These are phyloP conservation scores for Ophiostoma australiae DNA, from an alignment of 2,329 filamentous ascomycete genomes.

Conservation along the genomic window DNA sequence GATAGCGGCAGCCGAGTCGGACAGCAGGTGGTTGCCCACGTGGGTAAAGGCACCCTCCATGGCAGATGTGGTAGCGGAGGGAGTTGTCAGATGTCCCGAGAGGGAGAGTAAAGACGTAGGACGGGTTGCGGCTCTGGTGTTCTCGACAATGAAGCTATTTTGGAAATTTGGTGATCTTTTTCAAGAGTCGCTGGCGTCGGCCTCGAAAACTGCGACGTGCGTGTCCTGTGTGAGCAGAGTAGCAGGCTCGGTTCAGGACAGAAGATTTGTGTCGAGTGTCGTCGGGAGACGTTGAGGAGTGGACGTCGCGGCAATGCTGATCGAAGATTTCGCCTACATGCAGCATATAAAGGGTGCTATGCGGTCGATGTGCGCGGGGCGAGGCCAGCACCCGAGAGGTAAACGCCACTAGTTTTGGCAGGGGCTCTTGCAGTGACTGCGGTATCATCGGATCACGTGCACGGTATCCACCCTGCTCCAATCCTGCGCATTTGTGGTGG, in stretches of 20 bases:
- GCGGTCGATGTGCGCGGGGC: conserved; percentile 11
- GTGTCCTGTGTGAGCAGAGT: conserved; percentile 14
- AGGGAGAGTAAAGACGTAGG: neutral
- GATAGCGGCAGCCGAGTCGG: conserved; percentile 78
- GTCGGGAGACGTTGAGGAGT: neutral
- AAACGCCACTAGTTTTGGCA: neutral
- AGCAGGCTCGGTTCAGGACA: neutral
- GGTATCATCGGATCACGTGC: neutral
- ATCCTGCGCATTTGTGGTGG: neutral
- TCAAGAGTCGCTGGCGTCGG: conserved; percentile 15
- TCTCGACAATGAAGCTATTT: neutral
- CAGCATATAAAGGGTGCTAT: conserved; percentile 5
- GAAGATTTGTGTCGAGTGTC: conserved; percentile 1
- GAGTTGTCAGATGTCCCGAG: neutral
- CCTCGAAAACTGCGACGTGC: conserved; percentile 17
- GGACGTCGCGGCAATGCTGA: neutral
- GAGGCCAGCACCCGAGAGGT: neutral
- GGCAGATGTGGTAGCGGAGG: conserved; percentile 29
- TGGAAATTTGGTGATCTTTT: neutral
- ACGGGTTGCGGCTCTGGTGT: neutral
- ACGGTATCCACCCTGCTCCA: neutral
- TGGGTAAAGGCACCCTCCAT: conserved; percentile 84
- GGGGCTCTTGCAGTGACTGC: neutral
- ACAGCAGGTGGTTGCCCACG: conserved; percentile 79
- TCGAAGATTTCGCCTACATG: conserved; percentile 1